Percentiles rank a stretch among this genome's conserved stretches.
phyloP scores from a whole-genome alignment of 495 filamentous ascomycete genomes.

The Neurospora cerealis region DNA sequence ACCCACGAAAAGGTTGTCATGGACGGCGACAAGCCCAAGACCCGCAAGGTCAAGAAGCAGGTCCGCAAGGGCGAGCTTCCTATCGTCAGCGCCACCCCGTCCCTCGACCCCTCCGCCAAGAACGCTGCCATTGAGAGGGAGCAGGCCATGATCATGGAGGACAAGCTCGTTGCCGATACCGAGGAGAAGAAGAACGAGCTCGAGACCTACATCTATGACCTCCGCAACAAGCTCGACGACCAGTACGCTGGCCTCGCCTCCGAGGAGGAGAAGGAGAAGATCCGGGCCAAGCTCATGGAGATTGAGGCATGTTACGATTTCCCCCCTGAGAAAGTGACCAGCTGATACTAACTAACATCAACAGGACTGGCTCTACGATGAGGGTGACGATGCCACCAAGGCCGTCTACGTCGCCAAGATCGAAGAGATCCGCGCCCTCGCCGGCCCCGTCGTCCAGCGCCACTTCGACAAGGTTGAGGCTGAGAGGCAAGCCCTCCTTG shows the following conservation, averaged over 20 bases:
- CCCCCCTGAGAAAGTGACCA: not conserved
- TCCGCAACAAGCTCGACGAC: constrained; percentile 87
- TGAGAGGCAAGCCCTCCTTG: constrained; percentile 68
- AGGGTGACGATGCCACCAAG: constrained; percentile 92
- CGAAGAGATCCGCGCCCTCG: constrained; percentile 85
- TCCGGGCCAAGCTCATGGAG: constrained; percentile 66
- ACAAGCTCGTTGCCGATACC: constrained; percentile 96
- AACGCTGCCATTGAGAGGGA: constrained; percentile 66
- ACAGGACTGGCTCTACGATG: constrained; percentile 97
- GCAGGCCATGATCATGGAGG: constrained; percentile 86
- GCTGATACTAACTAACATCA: constrained; percentile 3
- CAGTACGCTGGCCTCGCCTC: constrained; percentile 78
- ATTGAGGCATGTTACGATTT: constrained; percentile 59
- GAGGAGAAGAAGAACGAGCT: constrained; percentile 99
- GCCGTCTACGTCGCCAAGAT: constrained; percentile 87
- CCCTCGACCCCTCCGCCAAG: constrained; percentile 61
- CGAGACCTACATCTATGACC: constrained; percentile 92
- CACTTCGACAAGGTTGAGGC: constrained; percentile 91
- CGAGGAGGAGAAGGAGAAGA: constrained; percentile 85
- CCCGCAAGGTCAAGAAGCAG: constrained; percentile 98
- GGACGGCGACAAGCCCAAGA: constrained; percentile 78
- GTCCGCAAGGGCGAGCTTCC: constrained; percentile 95
- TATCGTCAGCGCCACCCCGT: constrained; percentile 70
- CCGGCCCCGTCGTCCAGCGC: constrained; percentile 86
- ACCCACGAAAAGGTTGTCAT: constrained; percentile 42